Conservation (phyloP, 176 grass and related monocot genomes). For the Zea mays region Zm-B73-REFERENCE-NAM-5.0 NC_050103.1:181470001-181470500, state of each 20-base stretch:
- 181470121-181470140: conserved; percentile 61
- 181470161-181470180: conserved; percentile 58
- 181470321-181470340: background rate
- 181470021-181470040: background rate
- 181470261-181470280: background rate
- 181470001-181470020: background rate
- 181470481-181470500: conserved; percentile 67
- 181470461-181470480: conserved; percentile 69
- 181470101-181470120: conserved; percentile 60
- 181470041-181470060: background rate
- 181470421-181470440: conserved; percentile 62
- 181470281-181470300: conserved; percentile 2
- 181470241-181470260: background rate
- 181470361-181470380: background rate
- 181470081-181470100: background rate
- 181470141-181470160: conserved; percentile 49
- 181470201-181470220: conserved; percentile 58
- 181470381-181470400: background rate
- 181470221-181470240: conserved; percentile 17
- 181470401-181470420: conserved; percentile 43
- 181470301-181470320: background rate
- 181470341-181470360: background rate
- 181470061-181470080: background rate
- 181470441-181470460: conserved; percentile 68
- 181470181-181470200: conserved; percentile 51